Evolutionary conservation across 2,329 filamentous ascomycete genomes (phyloP), one percentile per base, ranked within the genome.

Genomic region (Colletotrichum neosansevieriae): DNA sequence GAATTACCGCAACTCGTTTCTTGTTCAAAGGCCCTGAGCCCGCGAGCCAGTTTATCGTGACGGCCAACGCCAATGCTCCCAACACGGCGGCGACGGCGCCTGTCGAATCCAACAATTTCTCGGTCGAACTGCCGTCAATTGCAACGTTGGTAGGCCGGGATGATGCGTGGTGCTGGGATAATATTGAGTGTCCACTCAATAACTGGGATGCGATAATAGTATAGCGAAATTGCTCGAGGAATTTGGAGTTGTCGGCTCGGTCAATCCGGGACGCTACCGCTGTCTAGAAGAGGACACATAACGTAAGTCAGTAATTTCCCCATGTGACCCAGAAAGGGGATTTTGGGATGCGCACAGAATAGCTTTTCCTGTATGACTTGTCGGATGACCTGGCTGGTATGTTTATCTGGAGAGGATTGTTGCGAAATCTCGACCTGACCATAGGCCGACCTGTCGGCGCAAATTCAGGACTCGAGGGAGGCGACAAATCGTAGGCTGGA

Each of bases 151-250:
- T 69, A 69, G 66, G 56, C 53, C 67, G 63, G 59, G 65, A 70
- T 59, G 61, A 24, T 54, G 66, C 67, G 56, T 76, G 75, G 53
- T 79, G 78, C 51, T 82, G 81, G 17, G 80, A 82, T 56, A 82
- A 73, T 63, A 87, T 88, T 4, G 88, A 86, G 72, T 92, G 87
- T 45, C 92, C 92, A 74, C 89, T 94, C 45, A 98, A 84, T 13
- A 98, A 86, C 77, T 97, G 94, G 21, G 94, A 98, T 58, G 94
- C 94, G 75, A 98, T 92, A 72, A 98, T 93, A 21, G 93, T 92
- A 80, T 98, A 98, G 71, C 94, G 92, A 75, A 98, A 98, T 76
- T 94, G 92, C 79, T 98, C 94, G 67, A 97, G 86, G 75, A 98
- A 97, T 72, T 90, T 91, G 73, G 91, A 87, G 76, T 94, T 97